These are phyloP conservation scores for Prinsepia uniflora DNA, from an alignment of 306 rosid genomes.

Conservation along the genomic window DNA sequence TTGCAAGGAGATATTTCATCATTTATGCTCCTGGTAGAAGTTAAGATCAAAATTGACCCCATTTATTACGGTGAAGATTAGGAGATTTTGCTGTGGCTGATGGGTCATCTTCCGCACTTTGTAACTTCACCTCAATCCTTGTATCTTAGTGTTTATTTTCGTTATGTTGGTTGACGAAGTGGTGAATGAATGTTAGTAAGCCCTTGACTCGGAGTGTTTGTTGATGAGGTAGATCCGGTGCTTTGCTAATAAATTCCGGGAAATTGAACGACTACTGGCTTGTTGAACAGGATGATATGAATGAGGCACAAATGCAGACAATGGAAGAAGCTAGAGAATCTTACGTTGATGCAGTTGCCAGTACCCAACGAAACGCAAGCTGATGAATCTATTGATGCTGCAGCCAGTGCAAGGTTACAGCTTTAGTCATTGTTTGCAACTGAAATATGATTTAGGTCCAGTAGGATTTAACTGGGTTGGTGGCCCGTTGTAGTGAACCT, in stretches of 20 bases:
- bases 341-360: constrained; percentile 60
- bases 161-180: not conserved
- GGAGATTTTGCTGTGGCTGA: constrained; percentile 22
- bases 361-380: constrained; percentile 64
- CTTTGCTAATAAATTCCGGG: constrained; percentile 10
- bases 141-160: not conserved
- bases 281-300: constrained; percentile 69
- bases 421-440: constrained; percentile 53
- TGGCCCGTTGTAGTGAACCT: not conserved
- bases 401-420: constrained; percentile 60
- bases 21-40: no score
- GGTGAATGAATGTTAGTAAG: not conserved
- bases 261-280: constrained; percentile 15
- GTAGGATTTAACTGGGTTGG: constrained; percentile 10
- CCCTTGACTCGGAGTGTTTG: not conserved
- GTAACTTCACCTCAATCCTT: constrained; percentile 27
- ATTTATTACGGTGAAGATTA: not conserved
- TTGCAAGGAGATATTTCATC: no score
- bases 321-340: constrained; percentile 82
- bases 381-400: constrained; percentile 78
- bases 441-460: constrained; percentile 5
- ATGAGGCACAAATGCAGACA: constrained; percentile 55
- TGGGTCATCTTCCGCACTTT: constrained; percentile 31
- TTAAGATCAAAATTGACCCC: no score
- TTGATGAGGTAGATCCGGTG: not conserved